Evolutionary conservation across 2,329 filamentous ascomycete species (phyloP).

Genomic region (Ceratocystis cubensis): DNA sequence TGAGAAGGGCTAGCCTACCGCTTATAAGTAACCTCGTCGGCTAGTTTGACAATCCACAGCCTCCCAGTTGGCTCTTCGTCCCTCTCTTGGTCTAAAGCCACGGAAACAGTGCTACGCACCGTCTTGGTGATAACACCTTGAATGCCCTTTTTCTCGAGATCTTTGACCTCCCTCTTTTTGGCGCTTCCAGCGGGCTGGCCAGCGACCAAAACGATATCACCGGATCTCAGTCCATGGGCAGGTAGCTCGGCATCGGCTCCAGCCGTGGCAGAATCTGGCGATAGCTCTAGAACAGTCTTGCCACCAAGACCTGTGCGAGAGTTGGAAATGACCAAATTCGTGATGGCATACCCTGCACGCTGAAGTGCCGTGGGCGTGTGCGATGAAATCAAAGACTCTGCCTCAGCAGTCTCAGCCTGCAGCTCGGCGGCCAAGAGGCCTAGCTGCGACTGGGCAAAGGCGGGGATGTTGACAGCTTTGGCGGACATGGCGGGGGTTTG

Average conservation of each 20-base stretch:
- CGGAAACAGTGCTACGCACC: slow-evolving; percentile 43
- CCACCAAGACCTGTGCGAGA: slow-evolving; percentile 84
- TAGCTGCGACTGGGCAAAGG: slow-evolving; percentile 61
- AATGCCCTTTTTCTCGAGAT: slow-evolving; percentile 54
- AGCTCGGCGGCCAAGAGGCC: slow-evolving; percentile 59
- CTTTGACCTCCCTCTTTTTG: slow-evolving; percentile 59
- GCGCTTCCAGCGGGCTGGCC: slow-evolving; percentile 62
- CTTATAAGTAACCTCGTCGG: slow-evolving; percentile 54
- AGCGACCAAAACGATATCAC: slow-evolving; percentile 64
- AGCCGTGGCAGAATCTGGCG: slow-evolving; percentile 56
- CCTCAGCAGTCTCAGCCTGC: slow-evolving; percentile 58
- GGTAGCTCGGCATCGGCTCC: slow-evolving; percentile 39
- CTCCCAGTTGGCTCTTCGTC: slow-evolving; percentile 35
- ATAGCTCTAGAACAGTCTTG: slow-evolving; percentile 75
- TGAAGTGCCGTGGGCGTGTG: slow-evolving; percentile 58
- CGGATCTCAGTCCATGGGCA: slow-evolving; percentile 62
- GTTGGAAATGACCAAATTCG: slow-evolving; percentile 59
- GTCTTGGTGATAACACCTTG: slow-evolving; percentile 60
- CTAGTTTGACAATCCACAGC: slow-evolving; percentile 54
- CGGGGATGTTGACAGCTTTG: slow-evolving; percentile 45
- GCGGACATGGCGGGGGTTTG: slow-evolving; percentile 27
- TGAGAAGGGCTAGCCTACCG: slow-evolving; percentile 30
- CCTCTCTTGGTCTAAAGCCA: slow-evolving; percentile 51
- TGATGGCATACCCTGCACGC: slow-evolving; percentile 65
- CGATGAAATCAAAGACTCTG: slow-evolving; percentile 51